A percentile compares a stretch with the other conserved stretches of the same genome.
phyloP scores from a whole-genome alignment of 768 basidiomycete species.

The Hypsizygus marmoreus region DNA sequence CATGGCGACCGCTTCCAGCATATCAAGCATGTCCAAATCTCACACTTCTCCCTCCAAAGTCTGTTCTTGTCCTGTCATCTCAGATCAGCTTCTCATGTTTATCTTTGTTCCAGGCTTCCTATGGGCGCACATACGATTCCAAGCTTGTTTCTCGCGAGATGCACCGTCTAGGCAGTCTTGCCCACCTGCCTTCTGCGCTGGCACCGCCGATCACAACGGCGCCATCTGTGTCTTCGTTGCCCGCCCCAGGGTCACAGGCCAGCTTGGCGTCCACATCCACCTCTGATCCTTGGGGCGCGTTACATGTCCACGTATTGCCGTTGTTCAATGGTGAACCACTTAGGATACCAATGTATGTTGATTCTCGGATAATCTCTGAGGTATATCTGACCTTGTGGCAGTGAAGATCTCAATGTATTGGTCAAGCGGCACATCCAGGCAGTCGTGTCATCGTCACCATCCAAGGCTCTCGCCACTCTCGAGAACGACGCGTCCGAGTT shows the following conservation, averaged over 20 bases:
- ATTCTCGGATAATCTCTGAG: too few species aligned
- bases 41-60: conserved; percentile 57
- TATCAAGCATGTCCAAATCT: conserved; percentile 34
- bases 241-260: conserved; percentile 40
- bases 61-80: neutral
- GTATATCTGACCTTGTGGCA: too few species aligned
- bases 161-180: conserved; percentile 74
- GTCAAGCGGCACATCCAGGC: conserved; percentile 78
- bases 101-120: conserved; percentile 41
- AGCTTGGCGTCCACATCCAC: conserved; percentile 43
- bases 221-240: conserved; percentile 51
- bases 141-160: conserved; percentile 83
- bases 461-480: conserved; percentile 71
- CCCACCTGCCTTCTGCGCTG: conserved; percentile 51
- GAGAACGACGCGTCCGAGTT: conserved; percentile 82
- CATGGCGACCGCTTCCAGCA: conserved; percentile 38
- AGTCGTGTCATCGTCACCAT: conserved; percentile 71
- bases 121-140: conserved; percentile 76
- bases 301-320: conserved; percentile 88
- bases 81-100: conserved; percentile 11
- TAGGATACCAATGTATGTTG: conserved; percentile 74
- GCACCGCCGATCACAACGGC: conserved; percentile 52
- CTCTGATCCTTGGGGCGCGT: conserved; percentile 77
- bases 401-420: conserved; percentile 85
- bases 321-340: conserved; percentile 91